Base-by-base conservation (phyloP, 176 grass and related monocot species). In the Areca catechu region DNA sequence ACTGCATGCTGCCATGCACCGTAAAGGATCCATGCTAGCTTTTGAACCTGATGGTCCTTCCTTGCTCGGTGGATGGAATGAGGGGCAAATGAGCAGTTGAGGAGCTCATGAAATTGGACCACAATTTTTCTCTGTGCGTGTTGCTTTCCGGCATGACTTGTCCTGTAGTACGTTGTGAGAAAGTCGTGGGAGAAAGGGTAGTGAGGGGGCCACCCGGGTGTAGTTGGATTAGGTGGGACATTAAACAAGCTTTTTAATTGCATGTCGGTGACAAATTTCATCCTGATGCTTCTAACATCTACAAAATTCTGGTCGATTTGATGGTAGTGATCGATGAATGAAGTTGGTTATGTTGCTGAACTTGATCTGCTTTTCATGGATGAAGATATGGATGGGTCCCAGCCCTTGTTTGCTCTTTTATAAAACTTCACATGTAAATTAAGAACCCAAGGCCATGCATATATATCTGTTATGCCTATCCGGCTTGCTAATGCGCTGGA, bases 191-290 rank as follows among this genome's bases (percentile, higher is more conserved):
- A 61, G 77, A 81, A 69, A 89, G 74, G 72, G 57, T 77, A 75
- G 77, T 81, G 62, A 47, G 27, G 57, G 81, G 84, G 76, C 75
- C 52, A 50, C 86, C 86, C 2, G 81, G 81, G 51, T 75, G 62
- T 50, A 84, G 81, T 81, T 81, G 81, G 81, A 74, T 89, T 29
- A 89, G 2, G 66, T 89, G 22, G 86, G 81, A 22, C 81, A 84
- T 43, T 67, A 61, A 54, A 84, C 70, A 22, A 66, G 58, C 51
- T 71, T 52, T 17, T 89, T 84, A n/a, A n/a, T n/a, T n/a, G n/a
- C n/a, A n/a, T n/a, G n/a, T n/a, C n/a, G n/a, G n/a, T n/a, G 86
- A 78, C 58, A 78, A 71, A 67, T 67, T 81, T 55, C 86, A 84
- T 48, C 74, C 77, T 0, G 77, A 84, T 17, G 30, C 62, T 56